Conservation (phyloP, 148 eudicot genomes). For the Rhododendron mucronatum region DNA sequence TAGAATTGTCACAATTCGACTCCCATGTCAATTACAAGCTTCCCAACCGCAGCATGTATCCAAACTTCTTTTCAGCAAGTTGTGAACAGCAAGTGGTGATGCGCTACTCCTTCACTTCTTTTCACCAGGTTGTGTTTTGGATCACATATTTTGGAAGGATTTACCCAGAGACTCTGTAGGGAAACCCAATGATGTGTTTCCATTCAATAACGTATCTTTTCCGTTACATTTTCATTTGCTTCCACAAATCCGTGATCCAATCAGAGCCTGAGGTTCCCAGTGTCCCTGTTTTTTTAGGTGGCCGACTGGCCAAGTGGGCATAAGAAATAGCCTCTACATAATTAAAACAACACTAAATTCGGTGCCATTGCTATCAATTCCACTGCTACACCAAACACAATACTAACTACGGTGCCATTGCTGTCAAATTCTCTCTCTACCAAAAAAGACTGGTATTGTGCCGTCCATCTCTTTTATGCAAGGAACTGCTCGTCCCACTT, state of each 20-base stretch:
- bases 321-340: background rate
- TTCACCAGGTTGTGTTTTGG: background rate
- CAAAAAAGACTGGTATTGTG: background rate
- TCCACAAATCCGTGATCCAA: background rate
- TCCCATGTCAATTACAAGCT: background rate
- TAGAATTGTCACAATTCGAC: background rate
- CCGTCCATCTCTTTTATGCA: background rate
- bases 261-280: background rate
- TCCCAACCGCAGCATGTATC: background rate
- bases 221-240: background rate
- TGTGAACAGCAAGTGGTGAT: background rate
- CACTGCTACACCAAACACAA: background rate
- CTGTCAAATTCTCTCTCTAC: background rate
- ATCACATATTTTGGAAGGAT: background rate
- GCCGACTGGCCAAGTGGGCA: background rate
- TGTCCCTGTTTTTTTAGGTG: background rate
- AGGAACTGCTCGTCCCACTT: background rate
- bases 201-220: background rate
- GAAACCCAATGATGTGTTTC: background rate
- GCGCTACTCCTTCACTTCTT: background rate
- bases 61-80: background rate
- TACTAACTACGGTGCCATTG: background rate
- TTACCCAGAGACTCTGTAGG: background rate
- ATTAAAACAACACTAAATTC: background rate
- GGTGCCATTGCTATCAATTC: background rate